A percentile compares a stretch with the other conserved stretches of the same genome.
Conservation (phyloP, 306 rosid genomes). For the Prunus dulcis region DNA sequence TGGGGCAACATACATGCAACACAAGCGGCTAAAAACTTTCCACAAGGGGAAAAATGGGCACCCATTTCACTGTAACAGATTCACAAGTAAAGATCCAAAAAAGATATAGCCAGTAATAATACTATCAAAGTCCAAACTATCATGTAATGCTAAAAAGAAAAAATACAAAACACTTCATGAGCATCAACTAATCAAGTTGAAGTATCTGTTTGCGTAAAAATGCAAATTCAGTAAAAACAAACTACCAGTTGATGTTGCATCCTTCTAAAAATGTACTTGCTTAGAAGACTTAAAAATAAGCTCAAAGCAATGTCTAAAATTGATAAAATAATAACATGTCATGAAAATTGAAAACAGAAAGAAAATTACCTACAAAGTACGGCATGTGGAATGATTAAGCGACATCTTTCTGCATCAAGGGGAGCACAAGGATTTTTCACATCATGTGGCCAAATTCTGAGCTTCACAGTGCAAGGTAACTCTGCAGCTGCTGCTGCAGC, state of each 20-base stretch:
- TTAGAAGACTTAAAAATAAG: neutral
- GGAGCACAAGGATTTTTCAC: slow-evolving; percentile 68
- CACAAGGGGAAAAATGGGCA: slow-evolving; percentile 98
- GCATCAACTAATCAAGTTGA: neutral
- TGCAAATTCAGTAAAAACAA: neutral
- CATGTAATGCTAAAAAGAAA: neutral
- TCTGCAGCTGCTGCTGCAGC: slow-evolving; percentile 91
- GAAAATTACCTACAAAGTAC: slow-evolving; percentile 87
- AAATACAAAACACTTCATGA: neutral
- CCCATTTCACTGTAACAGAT: slow-evolving; percentile 95
- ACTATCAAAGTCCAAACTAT: neutral
- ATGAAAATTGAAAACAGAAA: neutral
- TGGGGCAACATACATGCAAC: slow-evolving; percentile 95
- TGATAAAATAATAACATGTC: neutral
- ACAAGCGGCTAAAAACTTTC: slow-evolving; percentile 96
- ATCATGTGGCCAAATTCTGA: slow-evolving; percentile 89
- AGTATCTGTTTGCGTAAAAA: neutral
- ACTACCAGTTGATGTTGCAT: slow-evolving; percentile 3
- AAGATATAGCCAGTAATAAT: slow-evolving; percentile 1
- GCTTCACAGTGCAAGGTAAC: slow-evolving; percentile 95
- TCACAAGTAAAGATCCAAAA: slow-evolving; percentile 9
- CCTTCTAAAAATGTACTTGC: neutral
- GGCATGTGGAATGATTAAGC: slow-evolving; percentile 78
- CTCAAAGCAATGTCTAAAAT: neutral
- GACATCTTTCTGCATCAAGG: slow-evolving; percentile 70